Base-by-base conservation (phyloP, 129 eudicot species). In the Flaveria bidentis region DNA sequence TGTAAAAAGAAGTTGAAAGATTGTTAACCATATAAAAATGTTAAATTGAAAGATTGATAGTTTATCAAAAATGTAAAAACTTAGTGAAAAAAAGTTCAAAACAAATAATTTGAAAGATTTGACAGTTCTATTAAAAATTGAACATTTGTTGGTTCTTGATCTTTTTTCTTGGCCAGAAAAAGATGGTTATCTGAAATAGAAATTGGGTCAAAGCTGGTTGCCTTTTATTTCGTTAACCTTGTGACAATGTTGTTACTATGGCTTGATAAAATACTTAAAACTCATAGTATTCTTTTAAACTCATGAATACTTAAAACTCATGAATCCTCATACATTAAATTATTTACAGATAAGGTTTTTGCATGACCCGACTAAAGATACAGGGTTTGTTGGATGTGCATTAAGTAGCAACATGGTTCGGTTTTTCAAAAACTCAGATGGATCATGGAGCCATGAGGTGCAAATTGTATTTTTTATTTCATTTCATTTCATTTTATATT, bases 371-470 rank as follows among this genome's bases (percentile, higher is more conserved):
- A 86, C 90, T 46, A 89, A 89, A 80, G 98, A 87, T 67, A 91
- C 89, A 5, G 97, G 98, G 53, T 94, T 63, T 74, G 98, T 94
- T 73, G 97, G 97, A 17, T 91, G 98, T 81, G 98, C 98, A 41
- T 78, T 94, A 39, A 70, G 91, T 20, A 91, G 98, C 93, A 94
- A 86, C 84, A 91, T 94, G 98, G 87, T 94, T 15, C 86, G 97
- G 20, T 94, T 94, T 78, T 94, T 84, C 84, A 89, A 94, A 90
- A 91, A 76, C 45, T 78, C 84, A 15, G 97, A 89, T 71, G 97
- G 83, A 33, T 80, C 90, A 65, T 94, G 98, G 98, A 72, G 81
- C 84, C 98, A 94, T 28, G 97, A 94, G 97, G 96, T 88, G 51
- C 22, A 39, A 17, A 72, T 36, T 28, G 20, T 14, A 2, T 45